Evolutionary conservation across 2,329 filamentous ascomycete species (phyloP).

Genomic region (Talaromyces sp.): DNA sequence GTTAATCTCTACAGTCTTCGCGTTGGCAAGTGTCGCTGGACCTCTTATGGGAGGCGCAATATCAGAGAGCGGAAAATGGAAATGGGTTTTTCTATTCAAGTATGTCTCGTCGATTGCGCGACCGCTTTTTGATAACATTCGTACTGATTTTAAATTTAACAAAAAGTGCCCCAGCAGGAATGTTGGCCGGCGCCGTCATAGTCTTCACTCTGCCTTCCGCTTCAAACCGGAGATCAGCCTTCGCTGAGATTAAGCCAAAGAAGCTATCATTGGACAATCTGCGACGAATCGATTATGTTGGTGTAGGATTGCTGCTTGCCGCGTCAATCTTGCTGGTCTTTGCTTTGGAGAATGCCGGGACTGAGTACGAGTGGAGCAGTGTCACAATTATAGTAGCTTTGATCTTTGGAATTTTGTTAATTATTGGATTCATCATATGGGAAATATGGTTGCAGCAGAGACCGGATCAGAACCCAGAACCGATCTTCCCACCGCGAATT

Average conservation of each 20-base stretch:
- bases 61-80: constrained; percentile 20
- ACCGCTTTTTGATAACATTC: not conserved
- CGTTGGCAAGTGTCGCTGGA: constrained; percentile 20
- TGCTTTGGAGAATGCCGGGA: constrained; percentile 21
- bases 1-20: constrained; percentile 18
- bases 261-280: constrained; percentile 14
- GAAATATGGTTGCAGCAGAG: constrained; percentile 26
- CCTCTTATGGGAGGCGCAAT: constrained; percentile 25
- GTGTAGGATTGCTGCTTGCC: constrained; percentile 25
- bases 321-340: constrained; percentile 20
- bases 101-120: not conserved
- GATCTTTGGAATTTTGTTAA: not conserved
- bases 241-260: too few relatives aligned
- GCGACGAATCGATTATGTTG: constrained; percentile 31
- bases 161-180: constrained; percentile 9
- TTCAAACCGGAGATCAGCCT: not conserved
- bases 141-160: not conserved
- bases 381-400: constrained; percentile 17
- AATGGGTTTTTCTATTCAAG: constrained; percentile 26
- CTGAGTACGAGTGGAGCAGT: constrained; percentile 18
- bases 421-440: constrained; percentile 23
- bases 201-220: not conserved
- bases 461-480: constrained; percentile 25
- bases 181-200: not conserved
- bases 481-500: constrained; percentile 37